A percentile compares a stretch with the other conserved stretches of the same genome.
Conservation (phyloP, 768 basidiomycete genomes). For the Rhizopogon roseolus region DNA sequence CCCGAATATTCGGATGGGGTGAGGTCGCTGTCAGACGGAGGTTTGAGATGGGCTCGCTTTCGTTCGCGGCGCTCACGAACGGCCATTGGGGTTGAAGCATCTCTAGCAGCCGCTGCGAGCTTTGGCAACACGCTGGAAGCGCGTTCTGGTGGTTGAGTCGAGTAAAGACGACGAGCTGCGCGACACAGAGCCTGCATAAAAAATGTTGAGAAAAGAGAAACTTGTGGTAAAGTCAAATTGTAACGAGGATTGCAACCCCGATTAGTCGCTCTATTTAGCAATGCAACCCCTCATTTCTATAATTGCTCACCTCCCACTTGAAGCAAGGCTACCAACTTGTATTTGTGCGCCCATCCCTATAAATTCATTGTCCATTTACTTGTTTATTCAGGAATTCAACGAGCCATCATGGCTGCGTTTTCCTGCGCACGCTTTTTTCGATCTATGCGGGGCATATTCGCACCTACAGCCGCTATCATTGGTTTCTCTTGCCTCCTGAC, state of each 20-base stretch:
- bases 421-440: conserved; percentile 43
- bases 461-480: conserved; percentile 56
- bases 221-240: neutral
- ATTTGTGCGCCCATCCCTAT: neutral
- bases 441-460: conserved; percentile 47
- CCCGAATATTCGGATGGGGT: conserved; percentile 62
- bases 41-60: conserved; percentile 38
- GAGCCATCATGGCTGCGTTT: conserved; percentile 32
- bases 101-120: conserved; percentile 45
- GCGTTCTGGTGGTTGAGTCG: conserved; percentile 38
- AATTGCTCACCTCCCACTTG: too few relatives aligned
- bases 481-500: conserved; percentile 70
- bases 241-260: neutral
- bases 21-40: conserved; percentile 43
- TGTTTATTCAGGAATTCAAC: neutral
- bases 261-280: neutral
- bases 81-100: conserved; percentile 67
- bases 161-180: conserved; percentile 36
- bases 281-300: neutral
- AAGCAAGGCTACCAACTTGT: neutral
- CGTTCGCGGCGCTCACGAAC: conserved; percentile 62
- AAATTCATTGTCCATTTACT: conserved; percentile 4
- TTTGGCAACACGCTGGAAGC: conserved; percentile 57
- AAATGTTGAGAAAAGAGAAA: neutral
- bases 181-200: conserved; percentile 27